These are phyloP conservation scores for Astrothelium subdiscretum DNA, from an alignment of 495 filamentous ascomycete genomes.

Conservation along the genomic window DNA sequence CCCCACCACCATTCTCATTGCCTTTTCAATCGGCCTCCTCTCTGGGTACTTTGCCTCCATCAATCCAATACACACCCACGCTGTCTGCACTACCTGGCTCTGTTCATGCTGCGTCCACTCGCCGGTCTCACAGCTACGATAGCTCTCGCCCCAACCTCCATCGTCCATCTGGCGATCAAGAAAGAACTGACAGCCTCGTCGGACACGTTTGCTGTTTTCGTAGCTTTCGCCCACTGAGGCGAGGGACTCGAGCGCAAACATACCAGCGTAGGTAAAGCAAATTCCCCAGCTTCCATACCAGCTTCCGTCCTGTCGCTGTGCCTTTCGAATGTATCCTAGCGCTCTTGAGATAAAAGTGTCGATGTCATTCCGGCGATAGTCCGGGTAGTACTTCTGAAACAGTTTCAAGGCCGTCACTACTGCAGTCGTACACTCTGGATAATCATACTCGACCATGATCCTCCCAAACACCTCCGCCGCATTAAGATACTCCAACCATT, in stretches of 20 bases:
- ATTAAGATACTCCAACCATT: slow-evolving; percentile 73
- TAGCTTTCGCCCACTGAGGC: slow-evolving; percentile 73
- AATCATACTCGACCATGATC: slow-evolving; percentile 98
- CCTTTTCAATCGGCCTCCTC: slow-evolving; percentile 56
- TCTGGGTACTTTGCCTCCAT: slow-evolving; percentile 80
- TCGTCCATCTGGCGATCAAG: slow-evolving; percentile 71
- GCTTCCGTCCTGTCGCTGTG: slow-evolving; percentile 69
- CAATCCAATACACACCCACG: slow-evolving; percentile 77
- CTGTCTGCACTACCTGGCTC: slow-evolving; percentile 83
- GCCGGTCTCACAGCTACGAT: slow-evolving; percentile 59
- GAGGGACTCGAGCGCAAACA: slow-evolving; percentile 89
- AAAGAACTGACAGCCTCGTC: slow-evolving; percentile 74
- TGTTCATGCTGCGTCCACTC: slow-evolving; percentile 51
- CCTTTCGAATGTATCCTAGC: slow-evolving; percentile 65
- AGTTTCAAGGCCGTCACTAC: slow-evolving; percentile 79
- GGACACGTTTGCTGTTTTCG: slow-evolving; percentile 54
- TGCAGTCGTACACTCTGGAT: slow-evolving; percentile 94
- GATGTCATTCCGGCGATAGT: slow-evolving; percentile 70
- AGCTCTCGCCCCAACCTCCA: slow-evolving; percentile 95
- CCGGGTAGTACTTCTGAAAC: slow-evolving; percentile 70
- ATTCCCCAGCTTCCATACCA: slow-evolving; percentile 99
- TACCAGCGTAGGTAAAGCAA: slow-evolving; percentile 90
- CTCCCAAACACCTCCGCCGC: slow-evolving; percentile 92
- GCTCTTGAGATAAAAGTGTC: slow-evolving; percentile 55
- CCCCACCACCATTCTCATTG: slow-evolving; percentile 69